Base-by-base conservation (phyloP, 2,329 filamentous ascomycete genomes). In the Aaosphaeria arxii region DNA sequence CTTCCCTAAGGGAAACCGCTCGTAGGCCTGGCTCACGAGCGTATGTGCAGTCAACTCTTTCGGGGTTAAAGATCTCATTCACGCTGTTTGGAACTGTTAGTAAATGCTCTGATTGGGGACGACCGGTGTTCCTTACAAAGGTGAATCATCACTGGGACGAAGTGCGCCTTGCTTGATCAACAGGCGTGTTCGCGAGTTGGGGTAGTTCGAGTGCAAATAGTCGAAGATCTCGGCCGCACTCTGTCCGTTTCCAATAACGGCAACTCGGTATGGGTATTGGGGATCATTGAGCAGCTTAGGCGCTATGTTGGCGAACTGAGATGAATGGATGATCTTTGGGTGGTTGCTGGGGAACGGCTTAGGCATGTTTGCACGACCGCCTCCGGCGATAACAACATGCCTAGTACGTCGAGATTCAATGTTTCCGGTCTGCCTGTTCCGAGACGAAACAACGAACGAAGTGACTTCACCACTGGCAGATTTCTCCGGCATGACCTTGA, bases 151-250 rank as follows among this genome's bases (percentile, higher is more conserved):
- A 64, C 90, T 95, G 1, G 92, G 92, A 59, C 88, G 85, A 51
- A 99, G 74, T 48, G 92, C 91, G 54, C 90, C 83, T 39, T 86
- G 86, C 58, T 89, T 85, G 77, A 96, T 92, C 50, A 96, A 76
- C 48, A 99, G 73, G 33, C 78, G 82, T 0, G 91, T 91, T 59
- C 82, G 80, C 30, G 88, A 84, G 66, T 92, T 91, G 36, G 91
- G 91, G 67, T 95, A 96, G 42, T 89, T 77, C 36, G 77, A 79
- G 62, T 92, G 87, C 43, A 97, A 75, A 70, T 95, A 91, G 74
- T 89, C 87, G 76, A 95, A 96, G 62, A 96, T 95, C 75, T 99
- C 92, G 7, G 92, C 92, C 2, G 91, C 91, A 67, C 89, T 95
- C 75, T 99, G 92, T 1, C 94, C 92, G 42, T 85, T 89, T 6